Conservation (phyloP, 805 yeast species). For the Sungouiozyma intestinalis region DNA sequence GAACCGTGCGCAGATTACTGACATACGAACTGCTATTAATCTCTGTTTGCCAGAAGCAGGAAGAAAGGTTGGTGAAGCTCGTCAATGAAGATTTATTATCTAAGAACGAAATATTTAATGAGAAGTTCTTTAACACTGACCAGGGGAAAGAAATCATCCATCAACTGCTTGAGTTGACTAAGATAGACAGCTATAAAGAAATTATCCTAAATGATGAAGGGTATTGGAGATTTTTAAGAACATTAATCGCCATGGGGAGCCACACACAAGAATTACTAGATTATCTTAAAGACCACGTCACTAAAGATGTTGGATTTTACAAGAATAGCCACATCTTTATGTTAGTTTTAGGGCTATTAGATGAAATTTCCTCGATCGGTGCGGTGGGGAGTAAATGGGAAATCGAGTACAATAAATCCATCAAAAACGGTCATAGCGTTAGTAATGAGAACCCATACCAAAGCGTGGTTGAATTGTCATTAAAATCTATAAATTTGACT, state of each 20-base stretch:
- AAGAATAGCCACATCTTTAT: slow-evolving; percentile 41
- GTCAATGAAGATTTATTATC: slow-evolving; percentile 23
- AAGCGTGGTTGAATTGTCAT: slow-evolving; percentile 46
- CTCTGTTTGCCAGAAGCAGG: slow-evolving; percentile 18
- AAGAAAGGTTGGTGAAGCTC: slow-evolving; percentile 12
- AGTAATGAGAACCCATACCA: slow-evolving; percentile 40
- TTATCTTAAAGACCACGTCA: slow-evolving; percentile 29
- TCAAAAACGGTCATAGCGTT: slow-evolving; percentile 35
- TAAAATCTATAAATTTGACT: slow-evolving; percentile 54
- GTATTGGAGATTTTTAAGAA: slow-evolving; percentile 47
- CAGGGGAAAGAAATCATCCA: slow-evolving; percentile 39
- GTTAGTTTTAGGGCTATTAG: slow-evolving; percentile 58
- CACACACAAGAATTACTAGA: slow-evolving; percentile 36
- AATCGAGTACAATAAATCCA: slow-evolving; percentile 42
- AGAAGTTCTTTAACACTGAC: slow-evolving; percentile 29
- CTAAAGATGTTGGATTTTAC: slow-evolving; percentile 28
- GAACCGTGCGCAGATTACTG: slow-evolving; percentile 24
- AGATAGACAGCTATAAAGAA: slow-evolving; percentile 15
- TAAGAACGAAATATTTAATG: slow-evolving; percentile 26
- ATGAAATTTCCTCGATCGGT: slow-evolving; percentile 73
- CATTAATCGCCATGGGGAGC: slow-evolving; percentile 36
- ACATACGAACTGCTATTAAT: slow-evolving; percentile 31
- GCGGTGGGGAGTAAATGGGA: slow-evolving; percentile 73
- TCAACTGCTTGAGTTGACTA: slow-evolving; percentile 30
- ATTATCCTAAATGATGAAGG: slow-evolving; percentile 40